Base-by-base conservation (phyloP, 306 rosid species). In the Parietaria judaica region DNA sequence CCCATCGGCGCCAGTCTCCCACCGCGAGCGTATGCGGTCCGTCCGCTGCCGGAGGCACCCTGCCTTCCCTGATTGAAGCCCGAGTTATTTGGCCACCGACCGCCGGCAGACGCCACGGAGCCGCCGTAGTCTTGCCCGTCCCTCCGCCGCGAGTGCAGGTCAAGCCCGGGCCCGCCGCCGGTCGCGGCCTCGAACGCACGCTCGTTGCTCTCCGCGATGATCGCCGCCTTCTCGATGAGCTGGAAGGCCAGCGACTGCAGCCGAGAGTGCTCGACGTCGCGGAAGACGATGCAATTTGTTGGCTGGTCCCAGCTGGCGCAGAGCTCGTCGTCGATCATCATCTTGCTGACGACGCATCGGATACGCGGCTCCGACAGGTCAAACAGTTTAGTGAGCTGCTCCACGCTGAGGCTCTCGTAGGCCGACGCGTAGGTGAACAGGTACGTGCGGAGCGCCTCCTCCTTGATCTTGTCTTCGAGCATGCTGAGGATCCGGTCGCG, bases 291-390 rank as follows among this genome's bases (percentile, higher is more conserved):
- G 60, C 79, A 73, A 23, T 59, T 39, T 23, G 77, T 76, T 6
- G 86, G 80, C 69, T 78, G 76, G 64, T 81, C 83, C 80, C 76
- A 65, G 17, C 74, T 70, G 13, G 80, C 99, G 69, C 80, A 84
- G 56, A 94, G 94, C 81, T 94, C 99, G 76, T 88, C 99, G 1
- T 80, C 83, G 74, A 94, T 75, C 87, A 94, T 94, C 99, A 94
- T 88, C 81, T 81, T 84, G 73, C 97, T 88, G 38, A 89, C 86
- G 51, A 84, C 73, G 70, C 97, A 77, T 41, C 84, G 96, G 11
- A 66, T 75, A 14, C 62, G 86, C 31, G 83, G 67, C 64, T 79
- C 73, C 43, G 88, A 64, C 41, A 94, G 89, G 66, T 88, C 87
- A 64, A 94, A 94, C 83, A 94, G 31, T 64, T 75, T 85, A 14